Percentiles rank a stretch among this genome's conserved stretches.
phyloP scores from a whole-genome alignment of 129 eudicot species.

The Helianthus tuberosus region DNA sequence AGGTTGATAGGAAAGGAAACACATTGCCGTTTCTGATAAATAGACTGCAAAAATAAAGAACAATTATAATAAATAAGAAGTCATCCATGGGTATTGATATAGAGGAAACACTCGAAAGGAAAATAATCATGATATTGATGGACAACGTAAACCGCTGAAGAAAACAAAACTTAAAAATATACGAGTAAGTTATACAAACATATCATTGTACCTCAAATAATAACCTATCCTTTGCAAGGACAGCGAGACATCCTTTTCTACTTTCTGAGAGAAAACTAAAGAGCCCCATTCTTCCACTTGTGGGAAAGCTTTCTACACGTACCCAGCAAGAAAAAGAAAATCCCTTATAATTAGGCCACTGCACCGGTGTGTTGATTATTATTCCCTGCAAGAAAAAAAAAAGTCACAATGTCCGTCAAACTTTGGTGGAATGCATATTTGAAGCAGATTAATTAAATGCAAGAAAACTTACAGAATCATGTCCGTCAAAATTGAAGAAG shows the following conservation, averaged over 20 bases:
- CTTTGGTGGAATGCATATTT: not conserved
- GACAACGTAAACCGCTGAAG: conserved; percentile 6
- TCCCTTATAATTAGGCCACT: conserved; percentile 91
- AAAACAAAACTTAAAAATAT: conserved; percentile 1
- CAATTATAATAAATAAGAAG: conserved; percentile 11
- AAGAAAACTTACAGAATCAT: conserved; percentile 80
- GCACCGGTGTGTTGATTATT: conserved; percentile 71
- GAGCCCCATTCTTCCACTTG: conserved; percentile 85
- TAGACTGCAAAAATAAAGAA: conserved; percentile 58
- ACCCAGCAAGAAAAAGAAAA: conserved; percentile 98
- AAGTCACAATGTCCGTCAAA: conserved; percentile 10
- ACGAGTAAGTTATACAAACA: not conserved
- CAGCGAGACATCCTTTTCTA: conserved; percentile 83
- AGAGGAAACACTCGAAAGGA: conserved; percentile 14
- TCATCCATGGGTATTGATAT: conserved; percentile 8
- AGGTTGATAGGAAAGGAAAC: conserved; percentile 64
- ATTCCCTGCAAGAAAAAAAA: conserved; percentile 73
- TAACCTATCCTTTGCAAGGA: conserved; percentile 72
- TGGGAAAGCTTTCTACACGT: conserved; percentile 85
- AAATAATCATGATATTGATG: not conserved
- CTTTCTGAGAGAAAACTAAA: conserved; percentile 85
- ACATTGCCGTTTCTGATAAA: conserved; percentile 84
- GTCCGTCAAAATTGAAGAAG: conserved; percentile 84
- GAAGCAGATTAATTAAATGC: conserved; percentile 9
- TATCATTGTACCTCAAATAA: conserved; percentile 68